These are phyloP conservation scores for Phytophthora rubi DNA, from an alignment of 352 stramenopile genomes.

Conservation along the genomic window DNA sequence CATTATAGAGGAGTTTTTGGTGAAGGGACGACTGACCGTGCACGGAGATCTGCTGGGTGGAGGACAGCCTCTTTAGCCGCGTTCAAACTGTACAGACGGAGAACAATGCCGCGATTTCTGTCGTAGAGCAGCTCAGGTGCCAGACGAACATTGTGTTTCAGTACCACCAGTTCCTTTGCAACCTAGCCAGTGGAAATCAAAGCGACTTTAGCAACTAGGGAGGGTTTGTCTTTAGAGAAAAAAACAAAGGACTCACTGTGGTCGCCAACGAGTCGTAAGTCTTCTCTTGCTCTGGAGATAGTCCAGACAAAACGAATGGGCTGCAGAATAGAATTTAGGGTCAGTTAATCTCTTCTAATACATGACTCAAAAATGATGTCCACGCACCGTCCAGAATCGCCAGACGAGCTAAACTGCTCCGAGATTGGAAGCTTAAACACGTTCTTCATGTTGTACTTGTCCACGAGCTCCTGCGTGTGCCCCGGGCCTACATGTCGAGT, in stretches of 20 bases:
- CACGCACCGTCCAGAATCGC: conserved; percentile 75
- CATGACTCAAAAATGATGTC: background rate
- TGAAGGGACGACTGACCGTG: conserved; percentile 43
- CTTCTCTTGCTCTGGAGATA: conserved; percentile 67
- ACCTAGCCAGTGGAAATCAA: conserved; percentile 43
- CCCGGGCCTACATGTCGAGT: conserved; percentile 49
- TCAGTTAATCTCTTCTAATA: conserved; percentile 7
- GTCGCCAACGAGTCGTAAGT: conserved; percentile 76
- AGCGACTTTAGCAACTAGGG: background rate
- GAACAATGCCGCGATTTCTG: conserved; percentile 78
- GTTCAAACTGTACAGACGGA: conserved; percentile 75
- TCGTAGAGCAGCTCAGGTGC: conserved; percentile 84
- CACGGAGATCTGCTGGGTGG: conserved; percentile 76
- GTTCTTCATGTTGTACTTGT: conserved; percentile 86
- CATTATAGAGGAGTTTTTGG: too few relatives aligned
- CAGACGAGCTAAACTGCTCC: conserved; percentile 72
- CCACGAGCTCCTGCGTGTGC: conserved; percentile 76
- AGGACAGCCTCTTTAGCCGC: conserved; percentile 79
- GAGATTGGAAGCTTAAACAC: conserved; percentile 87
- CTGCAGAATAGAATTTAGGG: conserved; percentile 34
- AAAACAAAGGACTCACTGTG: conserved; percentile 42
- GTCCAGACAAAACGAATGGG: conserved; percentile 77
- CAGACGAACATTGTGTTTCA: conserved; percentile 73
- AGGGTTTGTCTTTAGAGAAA: background rate
- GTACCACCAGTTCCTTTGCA: conserved; percentile 77